Evolutionary conservation across 1,284 basidiomycete genomes (phyloP).

Genomic region (Ustilago loliicola): DNA sequence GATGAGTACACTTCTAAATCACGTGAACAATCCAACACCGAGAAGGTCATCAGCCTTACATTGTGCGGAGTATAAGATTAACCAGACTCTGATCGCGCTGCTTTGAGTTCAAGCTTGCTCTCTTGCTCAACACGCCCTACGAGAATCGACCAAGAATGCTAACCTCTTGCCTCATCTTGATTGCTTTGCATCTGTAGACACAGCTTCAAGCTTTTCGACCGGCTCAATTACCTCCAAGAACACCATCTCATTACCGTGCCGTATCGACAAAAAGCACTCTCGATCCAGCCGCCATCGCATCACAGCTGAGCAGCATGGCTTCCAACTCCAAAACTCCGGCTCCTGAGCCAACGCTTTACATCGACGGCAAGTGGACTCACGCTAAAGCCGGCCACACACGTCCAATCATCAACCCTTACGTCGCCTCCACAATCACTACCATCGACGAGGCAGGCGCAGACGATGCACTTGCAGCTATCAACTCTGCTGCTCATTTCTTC

Average conservation of each 20-base stretch:
- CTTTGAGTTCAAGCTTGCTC: slow-evolving; percentile 4
- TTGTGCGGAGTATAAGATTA: slow-evolving; percentile 56
- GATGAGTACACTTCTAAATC: slow-evolving; percentile 57
- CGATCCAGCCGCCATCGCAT: slow-evolving; percentile 46
- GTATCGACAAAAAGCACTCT: not conserved
- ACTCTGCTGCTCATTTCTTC: slow-evolving; percentile 61
- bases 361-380: slow-evolving; percentile 66
- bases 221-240: not conserved
- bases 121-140: not conserved
- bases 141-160: not conserved
- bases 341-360: slow-evolving; percentile 66
- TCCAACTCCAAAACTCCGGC: slow-evolving; percentile 48
- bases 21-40: slow-evolving; percentile 64
- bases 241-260: not conserved
- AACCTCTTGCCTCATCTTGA: not conserved
- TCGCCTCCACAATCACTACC: slow-evolving; percentile 53
- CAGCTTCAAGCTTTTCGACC: slow-evolving; percentile 8
- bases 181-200: not conserved
- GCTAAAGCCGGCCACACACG: slow-evolving; percentile 59
- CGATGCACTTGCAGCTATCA: slow-evolving; percentile 63
- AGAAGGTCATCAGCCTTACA: slow-evolving; percentile 51
- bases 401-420: slow-evolving; percentile 65
- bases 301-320: slow-evolving; percentile 52
- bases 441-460: slow-evolving; percentile 65
- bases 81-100: slow-evolving; percentile 52